Evolutionary conservation across 768 basidiomycete genomes (phyloP).

Genomic region (Filobasidium wieringae): DNA sequence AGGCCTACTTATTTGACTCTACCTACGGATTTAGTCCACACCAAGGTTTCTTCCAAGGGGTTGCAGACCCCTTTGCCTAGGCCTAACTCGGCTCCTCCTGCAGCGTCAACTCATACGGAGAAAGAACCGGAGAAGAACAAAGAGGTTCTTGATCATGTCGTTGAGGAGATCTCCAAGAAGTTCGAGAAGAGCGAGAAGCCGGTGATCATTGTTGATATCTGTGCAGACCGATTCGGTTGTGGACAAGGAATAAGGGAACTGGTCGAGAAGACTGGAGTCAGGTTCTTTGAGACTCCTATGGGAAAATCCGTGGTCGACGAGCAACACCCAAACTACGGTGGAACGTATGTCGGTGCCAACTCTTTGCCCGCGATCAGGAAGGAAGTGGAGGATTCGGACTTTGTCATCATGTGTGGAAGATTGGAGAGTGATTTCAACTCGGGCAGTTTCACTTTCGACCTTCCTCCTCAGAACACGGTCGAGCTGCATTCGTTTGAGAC

Average conservation of each 20-base stretch:
- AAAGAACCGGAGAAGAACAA: conserved; percentile 10
- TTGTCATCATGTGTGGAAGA: conserved; percentile 35
- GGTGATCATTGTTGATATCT: conserved; percentile 45
- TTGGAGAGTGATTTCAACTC: conserved; percentile 39
- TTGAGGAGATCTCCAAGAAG: conserved; percentile 58
- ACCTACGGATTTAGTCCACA: conserved; percentile 67
- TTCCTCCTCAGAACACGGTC: conserved; percentile 23
- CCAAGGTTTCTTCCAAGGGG: conserved; percentile 54
- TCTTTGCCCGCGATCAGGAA: conserved; percentile 26
- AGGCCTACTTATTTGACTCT: conserved; percentile 79
- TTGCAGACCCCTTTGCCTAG: conserved; percentile 45
- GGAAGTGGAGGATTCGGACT: conserved; percentile 37
- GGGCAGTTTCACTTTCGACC: conserved; percentile 36
- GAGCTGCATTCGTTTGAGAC: conserved; percentile 39
- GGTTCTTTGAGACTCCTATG: conserved; percentile 34
- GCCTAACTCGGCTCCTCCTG: conserved; percentile 36
- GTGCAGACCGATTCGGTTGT: conserved; percentile 36
- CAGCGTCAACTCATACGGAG: conserved; percentile 11
- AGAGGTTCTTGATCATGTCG: conserved; percentile 49
- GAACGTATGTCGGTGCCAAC: conserved; percentile 36
- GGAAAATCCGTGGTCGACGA: conserved; percentile 30
- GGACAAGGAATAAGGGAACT: conserved; percentile 26
- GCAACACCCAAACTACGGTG: conserved; percentile 33
- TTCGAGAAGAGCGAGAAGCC: conserved; percentile 54
- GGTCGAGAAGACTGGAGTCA: conserved; percentile 29